Evolutionary conservation across 2,329 filamentous ascomycete species (phyloP), one percentile per base, ranked within the genome.

Genomic region (Dichotomopilus funicola): DNA sequence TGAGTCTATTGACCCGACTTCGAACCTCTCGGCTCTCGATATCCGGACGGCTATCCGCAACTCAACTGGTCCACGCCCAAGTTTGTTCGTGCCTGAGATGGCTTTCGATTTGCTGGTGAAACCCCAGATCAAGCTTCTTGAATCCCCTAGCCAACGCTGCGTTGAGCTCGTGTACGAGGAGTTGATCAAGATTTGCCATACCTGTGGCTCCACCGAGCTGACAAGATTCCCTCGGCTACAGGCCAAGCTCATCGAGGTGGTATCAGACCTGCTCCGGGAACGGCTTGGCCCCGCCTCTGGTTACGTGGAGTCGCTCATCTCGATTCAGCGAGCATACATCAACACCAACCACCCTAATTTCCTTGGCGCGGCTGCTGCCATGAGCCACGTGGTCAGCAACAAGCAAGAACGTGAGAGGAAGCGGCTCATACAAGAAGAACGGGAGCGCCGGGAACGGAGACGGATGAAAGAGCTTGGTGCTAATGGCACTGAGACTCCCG

Each of bases 301-400:
- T 51, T 99, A 99, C 64, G 94, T 99, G 44, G 94, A 96, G 71
- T 97, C 92, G 42, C 79, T 99, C 59, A 99, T 99, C 62, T 88
- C 94, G 33, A 99, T 99, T 58, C 94, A 99, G 73, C 83, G 94
- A 63, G 94, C 94, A 19, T 99, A 99, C 73, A 97, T 99, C 75
- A 99, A 99, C 76, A 99, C 94, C 43, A 99, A 99, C 68, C 94
- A 99, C 70, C 94, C 94, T 49, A 99, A 99, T 72, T 99, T 99
- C 76, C 82, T 97, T 12, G 94, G 94, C 45, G 94, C 94, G 12
- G 92, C 94, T 27, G 92, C 91, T 38, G 94, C 94, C 60, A 99
- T 99, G 94, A 92, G 90, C 63, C 91, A 94, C 48, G 92, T 99
- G 47, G 95, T 99, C 59, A 89, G 84, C 67, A 92, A 88, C 68